Percentiles rank a stretch among this genome's conserved stretches.
Evolutionary conservation across 2,329 filamentous ascomycete genomes (phyloP).

Genomic region (Fusarium sp.): DNA sequence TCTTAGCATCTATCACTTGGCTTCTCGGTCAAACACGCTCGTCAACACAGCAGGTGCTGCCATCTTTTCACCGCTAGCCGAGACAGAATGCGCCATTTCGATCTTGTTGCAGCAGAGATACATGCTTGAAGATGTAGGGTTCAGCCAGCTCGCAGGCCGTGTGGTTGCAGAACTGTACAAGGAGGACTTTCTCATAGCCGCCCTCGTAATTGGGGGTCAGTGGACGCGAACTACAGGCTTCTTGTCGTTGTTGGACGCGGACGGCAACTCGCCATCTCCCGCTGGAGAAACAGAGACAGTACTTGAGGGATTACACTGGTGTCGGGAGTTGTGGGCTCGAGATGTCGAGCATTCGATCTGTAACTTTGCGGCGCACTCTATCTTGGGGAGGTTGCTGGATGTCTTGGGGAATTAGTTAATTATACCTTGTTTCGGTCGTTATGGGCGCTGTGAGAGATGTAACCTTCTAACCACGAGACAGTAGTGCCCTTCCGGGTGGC

Average conservation of each 20-base stretch:
- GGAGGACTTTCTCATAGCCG: neutral
- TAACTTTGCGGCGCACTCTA: neutral
- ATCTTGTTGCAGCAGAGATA: neutral
- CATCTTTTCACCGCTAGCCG: neutral
- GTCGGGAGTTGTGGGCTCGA: neutral
- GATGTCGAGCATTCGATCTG: neutral
- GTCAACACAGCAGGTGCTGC: neutral
- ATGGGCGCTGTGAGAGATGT: too few species aligned
- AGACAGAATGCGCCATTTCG: neutral
- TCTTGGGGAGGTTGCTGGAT: neutral
- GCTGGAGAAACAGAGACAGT: neutral
- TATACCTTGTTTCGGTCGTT: too few species aligned
- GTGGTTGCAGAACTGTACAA: neutral
- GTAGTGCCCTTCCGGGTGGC: too few species aligned
- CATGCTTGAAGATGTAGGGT: neutral
- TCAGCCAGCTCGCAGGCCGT: neutral
- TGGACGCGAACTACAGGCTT: neutral
- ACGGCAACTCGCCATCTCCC: neutral
- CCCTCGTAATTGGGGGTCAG: neutral
- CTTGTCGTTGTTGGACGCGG: neutral
- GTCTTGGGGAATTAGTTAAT: too few species aligned
- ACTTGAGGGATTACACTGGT: neutral
- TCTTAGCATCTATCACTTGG: neutral
- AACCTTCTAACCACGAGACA: too few species aligned
- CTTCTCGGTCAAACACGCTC: neutral